Conservation (phyloP, 331 rosid species). For the Pyracantha coccinea region DNA sequence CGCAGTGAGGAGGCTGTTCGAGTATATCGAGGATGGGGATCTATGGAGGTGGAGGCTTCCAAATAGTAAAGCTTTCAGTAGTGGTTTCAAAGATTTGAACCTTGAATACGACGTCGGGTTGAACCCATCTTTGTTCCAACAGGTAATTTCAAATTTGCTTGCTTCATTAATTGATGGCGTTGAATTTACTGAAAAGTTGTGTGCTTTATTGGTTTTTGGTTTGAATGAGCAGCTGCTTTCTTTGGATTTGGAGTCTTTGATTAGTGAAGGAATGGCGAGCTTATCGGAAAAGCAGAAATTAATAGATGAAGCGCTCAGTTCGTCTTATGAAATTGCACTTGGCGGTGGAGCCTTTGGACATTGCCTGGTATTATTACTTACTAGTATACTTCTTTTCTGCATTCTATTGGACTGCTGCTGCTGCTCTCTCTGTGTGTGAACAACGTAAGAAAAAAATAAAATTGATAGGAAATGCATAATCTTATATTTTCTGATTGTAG, state of each 20-base stretch:
- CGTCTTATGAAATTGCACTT: conserved; percentile 54
- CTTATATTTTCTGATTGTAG: conserved; percentile 28
- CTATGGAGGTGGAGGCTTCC: conserved; percentile 84
- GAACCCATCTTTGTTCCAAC: conserved; percentile 61
- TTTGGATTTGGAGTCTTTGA: conserved; percentile 52
- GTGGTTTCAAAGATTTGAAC: conserved; percentile 66
- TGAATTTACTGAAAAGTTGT: neutral
- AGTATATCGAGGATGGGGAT: conserved; percentile 84
- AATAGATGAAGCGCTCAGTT: conserved; percentile 49
- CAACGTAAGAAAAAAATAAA: too few relatives aligned
- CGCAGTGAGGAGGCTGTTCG: conserved; percentile 37
- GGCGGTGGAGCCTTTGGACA: conserved; percentile 59
- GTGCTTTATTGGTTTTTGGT: neutral
- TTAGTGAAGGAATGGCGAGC: conserved; percentile 52
- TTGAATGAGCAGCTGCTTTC: conserved; percentile 48
- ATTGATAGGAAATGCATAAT: too few relatives aligned
- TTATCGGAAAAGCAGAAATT: conserved; percentile 51
- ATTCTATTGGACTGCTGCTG: neutral
- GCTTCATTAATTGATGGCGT: neutral
- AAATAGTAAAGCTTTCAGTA: conserved; percentile 72
- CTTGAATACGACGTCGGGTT: conserved; percentile 40
- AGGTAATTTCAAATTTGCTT: conserved; percentile 22
- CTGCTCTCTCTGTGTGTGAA: too few relatives aligned
- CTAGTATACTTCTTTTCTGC: neutral
- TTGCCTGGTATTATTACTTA: conserved; percentile 65